Evolutionary conservation across 148 eudicot genomes (phyloP), one percentile per base, ranked within the genome.

Genomic region (Cornus suecica): DNA sequence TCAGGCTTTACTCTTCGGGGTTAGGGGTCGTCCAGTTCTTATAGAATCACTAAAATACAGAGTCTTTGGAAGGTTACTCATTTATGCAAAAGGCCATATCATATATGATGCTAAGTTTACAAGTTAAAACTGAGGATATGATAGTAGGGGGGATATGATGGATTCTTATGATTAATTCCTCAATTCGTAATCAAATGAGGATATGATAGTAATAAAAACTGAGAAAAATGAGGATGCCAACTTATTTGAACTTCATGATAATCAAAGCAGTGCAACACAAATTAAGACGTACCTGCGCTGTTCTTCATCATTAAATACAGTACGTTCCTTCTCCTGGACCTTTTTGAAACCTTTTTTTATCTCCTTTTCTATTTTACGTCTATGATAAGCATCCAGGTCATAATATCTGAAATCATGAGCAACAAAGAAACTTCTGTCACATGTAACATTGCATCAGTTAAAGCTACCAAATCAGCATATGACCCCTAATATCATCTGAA

Each of bases 291-390:
- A 94, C 99, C 97, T 81, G 34, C 99, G 90, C 60, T 87, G 91
- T 80, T 92, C 99, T 89, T 94, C 99, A 83, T 94, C 99, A 77
- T 94, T 81, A 76, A 94, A 92, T 34, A 90, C 87, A 64, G 88
- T 85, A 66, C 91, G 91, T 73, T 94, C 99, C 51, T 87, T 80
- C 56, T 82, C 69, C 69, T 65, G 58, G 26, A 80, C 86, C 74
- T 83, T 86, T 70, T 82, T 81, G 68, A 84, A 42, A 56, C 96
- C 96, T 80, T 89, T 90, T 78, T 87, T 92, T 82, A 82, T 79
- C 79, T 87, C 82, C 79, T 90, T 94, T 54, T 88, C 92, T 81
- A 89, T 65, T 75, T 94, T 79, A 25, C 41, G 84, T 71, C 84
- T 84, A 85, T 86, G 85, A 86, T 94, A 89, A 78, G 88, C 87